Conservation (phyloP, 352 stramenopile genomes). For the Blastocystis sp. region DNA sequence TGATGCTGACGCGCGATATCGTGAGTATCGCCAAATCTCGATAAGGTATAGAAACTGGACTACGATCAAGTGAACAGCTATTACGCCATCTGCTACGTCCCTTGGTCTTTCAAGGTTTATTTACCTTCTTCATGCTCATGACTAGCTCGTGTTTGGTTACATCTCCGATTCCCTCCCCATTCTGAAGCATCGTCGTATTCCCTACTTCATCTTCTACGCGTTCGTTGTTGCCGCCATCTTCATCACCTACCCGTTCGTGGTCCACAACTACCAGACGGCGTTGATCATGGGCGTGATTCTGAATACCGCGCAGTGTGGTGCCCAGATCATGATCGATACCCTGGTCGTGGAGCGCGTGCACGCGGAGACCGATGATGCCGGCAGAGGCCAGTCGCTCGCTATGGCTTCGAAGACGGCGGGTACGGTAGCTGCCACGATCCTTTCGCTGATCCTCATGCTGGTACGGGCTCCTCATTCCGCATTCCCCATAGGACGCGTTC, state of each 20-base stretch:
- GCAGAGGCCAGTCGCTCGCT: constrained; percentile 51
- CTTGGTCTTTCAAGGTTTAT: constrained; percentile 65
- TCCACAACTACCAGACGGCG: constrained; percentile 16
- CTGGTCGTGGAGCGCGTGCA: constrained; percentile 64
- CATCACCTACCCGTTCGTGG: constrained; percentile 43
- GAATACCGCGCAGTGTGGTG: constrained; percentile 38
- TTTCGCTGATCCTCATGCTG: constrained; percentile 65
- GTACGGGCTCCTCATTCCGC: neutral
- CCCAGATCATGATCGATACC: constrained; percentile 66
- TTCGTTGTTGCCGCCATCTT: constrained; percentile 46
- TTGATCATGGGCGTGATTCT: constrained; percentile 54
- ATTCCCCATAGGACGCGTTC: neutral
- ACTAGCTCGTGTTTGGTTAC: constrained; percentile 69
- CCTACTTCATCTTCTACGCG: constrained; percentile 65
- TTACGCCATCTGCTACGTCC: constrained; percentile 61
- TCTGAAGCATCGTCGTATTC: constrained; percentile 51
- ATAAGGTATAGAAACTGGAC: constrained; percentile 21
- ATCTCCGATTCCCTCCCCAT: constrained; percentile 69
- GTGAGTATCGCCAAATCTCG: neutral
- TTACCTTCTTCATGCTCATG: neutral
- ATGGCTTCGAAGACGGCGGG: constrained; percentile 63
- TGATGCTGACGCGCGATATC: constrained; percentile 30
- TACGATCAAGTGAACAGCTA: constrained; percentile 66
- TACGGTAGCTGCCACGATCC: constrained; percentile 52
- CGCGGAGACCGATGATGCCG: constrained; percentile 57